Conservation (phyloP, 2,329 filamentous ascomycete species). For the Orbilia brochopaga region DNA sequence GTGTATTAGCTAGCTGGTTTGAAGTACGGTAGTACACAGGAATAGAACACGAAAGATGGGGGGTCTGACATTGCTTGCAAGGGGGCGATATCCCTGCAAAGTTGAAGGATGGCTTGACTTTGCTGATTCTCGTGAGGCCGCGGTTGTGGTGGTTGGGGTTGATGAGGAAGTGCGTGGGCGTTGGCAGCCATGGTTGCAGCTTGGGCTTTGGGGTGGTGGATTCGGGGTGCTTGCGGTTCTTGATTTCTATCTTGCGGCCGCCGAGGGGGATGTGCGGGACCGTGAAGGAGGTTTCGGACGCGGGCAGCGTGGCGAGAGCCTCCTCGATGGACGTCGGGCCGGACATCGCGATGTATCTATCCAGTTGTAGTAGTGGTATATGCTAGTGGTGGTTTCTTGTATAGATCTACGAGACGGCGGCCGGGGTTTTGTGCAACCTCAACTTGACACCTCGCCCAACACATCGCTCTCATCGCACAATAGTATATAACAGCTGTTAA, state of each 20-base stretch:
- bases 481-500: too few relatives aligned
- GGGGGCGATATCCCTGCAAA: conserved; percentile 24
- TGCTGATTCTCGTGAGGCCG: background rate
- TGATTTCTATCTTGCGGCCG: conserved; percentile 14
- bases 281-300: conserved; percentile 15
- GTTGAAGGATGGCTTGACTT: conserved; percentile 30
- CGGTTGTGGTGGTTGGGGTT: background rate
- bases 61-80: conserved; percentile 35
- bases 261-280: background rate
- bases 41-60: background rate
- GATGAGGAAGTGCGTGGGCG: conserved; percentile 22
- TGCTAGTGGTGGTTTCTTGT: background rate
- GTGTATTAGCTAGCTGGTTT: background rate
- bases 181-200: conserved; percentile 23
- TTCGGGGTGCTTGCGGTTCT: conserved; percentile 10
- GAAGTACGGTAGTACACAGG: background rate
- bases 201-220: conserved; percentile 8
- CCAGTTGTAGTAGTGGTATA: too few relatives aligned
- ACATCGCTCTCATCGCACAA: background rate
- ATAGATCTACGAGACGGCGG: background rate
- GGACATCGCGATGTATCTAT: conserved; percentile 22
- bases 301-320: conserved; percentile 33
- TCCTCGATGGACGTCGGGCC: conserved; percentile 31
- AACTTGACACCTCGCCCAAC: conserved; percentile 1
- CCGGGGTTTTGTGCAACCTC: background rate